Evolutionary conservation across 2,329 filamentous ascomycete genomes (phyloP), one percentile per base, ranked within the genome.

Genomic region (Ramularia endophylla): DNA sequence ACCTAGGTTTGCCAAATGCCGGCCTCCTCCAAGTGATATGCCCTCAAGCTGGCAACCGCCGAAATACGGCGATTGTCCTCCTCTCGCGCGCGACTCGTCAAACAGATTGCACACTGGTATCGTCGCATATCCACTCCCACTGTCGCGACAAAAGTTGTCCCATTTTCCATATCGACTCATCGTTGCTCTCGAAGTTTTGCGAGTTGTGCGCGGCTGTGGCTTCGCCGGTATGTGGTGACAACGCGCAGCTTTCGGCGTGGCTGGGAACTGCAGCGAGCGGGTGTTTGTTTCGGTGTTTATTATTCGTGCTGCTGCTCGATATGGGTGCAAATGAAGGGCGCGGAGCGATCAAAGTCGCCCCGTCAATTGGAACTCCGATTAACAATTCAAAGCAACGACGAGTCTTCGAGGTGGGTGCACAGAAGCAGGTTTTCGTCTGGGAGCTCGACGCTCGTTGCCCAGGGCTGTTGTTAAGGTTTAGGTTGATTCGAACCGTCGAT

Each of bases 1-100:
- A 87, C 85, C 92, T 52, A 98, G 63, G 61, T 98, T 98, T 27
- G 82, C 85, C 28, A 98, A 69, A 56, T 84, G 68, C 50, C 75
- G 71, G 40, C 45, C 78, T 55, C 73, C 72, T 52, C 79, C 78
- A 50, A 95, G 68, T 7, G 75, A 58, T 53, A 97, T 92, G 50
- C 90, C 90, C 19, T 55, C 75, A 53, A 97, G 70, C 43, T 80
- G 66, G 65, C 90, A 97, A 50, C 85, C 85, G 46, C 71, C 45
- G 27, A 38, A 46, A 31, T 44, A 50, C 15, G 35, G 36, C n/a
- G 25, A 80, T 72, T 47, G 63, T 57, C 62, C 81, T 67, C 59
- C 82, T 79, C 64, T 78, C 71, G 65, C 82, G 71, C 56, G 65
- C 63, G 53, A 66, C 58, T 69, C 55, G 51, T 75, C 71, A 57